Evolutionary conservation across 371 early-diverging fungal genomes (phyloP), one percentile per base, ranked within the genome.

Genomic region (Actinomortierella wolfii): DNA sequence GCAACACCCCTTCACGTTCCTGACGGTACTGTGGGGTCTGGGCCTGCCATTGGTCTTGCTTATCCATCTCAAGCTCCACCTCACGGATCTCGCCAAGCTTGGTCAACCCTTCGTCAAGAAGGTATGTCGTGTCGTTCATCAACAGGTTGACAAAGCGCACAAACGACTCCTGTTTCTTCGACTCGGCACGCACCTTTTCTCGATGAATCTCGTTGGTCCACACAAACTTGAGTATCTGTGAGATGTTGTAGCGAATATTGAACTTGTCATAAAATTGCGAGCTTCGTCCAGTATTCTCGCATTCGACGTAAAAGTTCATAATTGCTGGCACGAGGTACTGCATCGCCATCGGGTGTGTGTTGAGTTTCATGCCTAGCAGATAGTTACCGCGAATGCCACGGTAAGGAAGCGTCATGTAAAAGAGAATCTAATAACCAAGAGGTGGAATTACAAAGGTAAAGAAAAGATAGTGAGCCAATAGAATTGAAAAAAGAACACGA

Each of bases 231-330:
- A 97, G 84, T 13, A 96, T 88, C 67, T 95, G 93, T n/a, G 94
- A 91, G 53, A 97, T 95, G 59, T 97, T 90, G 82, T 97, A 97
- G 29, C 99, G 90, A 61, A 95, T 94, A 70, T 92, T 96, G 82
- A 97, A 97, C 78, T 98, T 98, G 78, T 98, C 99, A 67, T 97
- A 98, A 74, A 98, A 98, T 66, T 96, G 96, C 0, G 92, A 89
- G 59, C 86, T 86, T 9, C 89, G 82, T 13, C 98, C 99, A 0
- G 97, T 97, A 43, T 94, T 92, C 75, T 98, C 99, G 15, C 96
- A 94, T 64, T 97, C 96, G 76, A 95, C 93, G 77, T 96, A 98
- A 73, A 96, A 94, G 44, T 79, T 79, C 85, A 97, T 89, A 47
- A 97, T 68, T 9, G 89, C 87, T 0, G 89, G 86, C 4, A 96